Conservation (phyloP, 2,329 filamentous ascomycete species). For the Nannizzia gypsea region DNA sequence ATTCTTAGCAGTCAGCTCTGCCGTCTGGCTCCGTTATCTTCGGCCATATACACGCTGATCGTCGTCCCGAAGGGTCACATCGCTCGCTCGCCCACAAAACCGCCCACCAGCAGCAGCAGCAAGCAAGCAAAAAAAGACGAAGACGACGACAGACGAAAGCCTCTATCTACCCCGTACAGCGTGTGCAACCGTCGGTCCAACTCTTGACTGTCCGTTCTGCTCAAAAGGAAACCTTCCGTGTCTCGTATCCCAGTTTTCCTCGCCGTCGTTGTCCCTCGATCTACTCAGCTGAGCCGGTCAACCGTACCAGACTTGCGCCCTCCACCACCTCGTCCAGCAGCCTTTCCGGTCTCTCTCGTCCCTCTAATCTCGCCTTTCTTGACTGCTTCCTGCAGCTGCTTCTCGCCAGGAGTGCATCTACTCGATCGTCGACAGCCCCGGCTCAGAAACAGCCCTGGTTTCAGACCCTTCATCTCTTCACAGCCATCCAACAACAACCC, state of each 20-base stretch:
- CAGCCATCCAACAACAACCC: neutral
- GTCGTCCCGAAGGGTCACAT: neutral
- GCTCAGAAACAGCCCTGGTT: conserved; percentile 1
- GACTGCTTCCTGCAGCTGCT: neutral
- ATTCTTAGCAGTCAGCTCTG: neutral
- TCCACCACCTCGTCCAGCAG: neutral
- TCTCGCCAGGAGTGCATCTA: neutral
- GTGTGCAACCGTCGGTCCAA: neutral
- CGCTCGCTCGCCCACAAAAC: neutral
- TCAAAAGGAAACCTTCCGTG: conserved; percentile 1
- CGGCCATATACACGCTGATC: neutral
- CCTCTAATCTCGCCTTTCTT: neutral
- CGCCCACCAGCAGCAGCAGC: neutral
- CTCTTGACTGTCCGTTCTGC: neutral
- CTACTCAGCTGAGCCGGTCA: neutral
- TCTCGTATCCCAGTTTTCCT: conserved; percentile 6
- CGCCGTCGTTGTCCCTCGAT: neutral
- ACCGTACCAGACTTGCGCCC: neutral
- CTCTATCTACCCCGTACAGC: too few relatives aligned
- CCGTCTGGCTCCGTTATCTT: neutral
- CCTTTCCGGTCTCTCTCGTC: neutral
- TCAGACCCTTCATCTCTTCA: neutral
- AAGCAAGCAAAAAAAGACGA: neutral
- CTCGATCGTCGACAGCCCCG: neutral
- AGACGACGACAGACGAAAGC: neutral